These are phyloP conservation scores for Trichopus zeylanicus DNA, from an alignment of 116 monocot species.

Conservation along the genomic window DNA sequence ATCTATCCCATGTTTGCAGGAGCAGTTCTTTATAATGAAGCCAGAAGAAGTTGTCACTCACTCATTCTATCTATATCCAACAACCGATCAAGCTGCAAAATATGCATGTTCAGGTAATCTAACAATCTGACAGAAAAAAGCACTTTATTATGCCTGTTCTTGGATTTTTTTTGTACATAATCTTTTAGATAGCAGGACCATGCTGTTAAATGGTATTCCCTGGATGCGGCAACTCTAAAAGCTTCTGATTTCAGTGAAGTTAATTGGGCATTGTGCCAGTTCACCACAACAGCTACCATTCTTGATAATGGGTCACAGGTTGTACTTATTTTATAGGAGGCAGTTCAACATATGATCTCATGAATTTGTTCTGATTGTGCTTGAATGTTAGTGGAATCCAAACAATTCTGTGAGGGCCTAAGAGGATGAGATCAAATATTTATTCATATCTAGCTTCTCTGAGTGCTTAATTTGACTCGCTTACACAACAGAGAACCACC, in stretches of 20 bases:
- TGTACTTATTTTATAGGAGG: neutral
- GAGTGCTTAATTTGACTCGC: too few species aligned
- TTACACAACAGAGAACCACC: too few species aligned
- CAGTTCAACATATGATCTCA: neutral
- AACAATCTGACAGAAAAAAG: neutral
- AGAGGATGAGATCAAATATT: too few species aligned
- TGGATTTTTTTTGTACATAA: neutral
- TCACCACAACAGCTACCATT: constrained; percentile 78
- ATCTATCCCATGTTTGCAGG: constrained; percentile 33
- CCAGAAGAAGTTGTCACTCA: constrained; percentile 58
- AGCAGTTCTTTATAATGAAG: constrained; percentile 90
- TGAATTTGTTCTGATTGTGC: neutral
- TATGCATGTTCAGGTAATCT: constrained; percentile 82
- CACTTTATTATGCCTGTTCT: neutral
- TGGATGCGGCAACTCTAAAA: constrained; percentile 66
- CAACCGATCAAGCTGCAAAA: constrained; percentile 83
- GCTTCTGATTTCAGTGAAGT: constrained; percentile 87
- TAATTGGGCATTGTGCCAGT: constrained; percentile 81
- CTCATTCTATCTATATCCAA: constrained; percentile 70
- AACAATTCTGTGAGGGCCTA: too few species aligned
- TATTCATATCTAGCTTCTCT: too few species aligned
- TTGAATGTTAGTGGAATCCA: too few species aligned
- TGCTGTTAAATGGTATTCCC: neutral
- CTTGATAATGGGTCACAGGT: constrained; percentile 98
- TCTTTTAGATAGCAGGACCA: neutral